Evolutionary conservation across 1,139 yeast genomes (phyloP), one percentile per base, ranked within the genome.

Genomic region (Kazachstania sp.): DNA sequence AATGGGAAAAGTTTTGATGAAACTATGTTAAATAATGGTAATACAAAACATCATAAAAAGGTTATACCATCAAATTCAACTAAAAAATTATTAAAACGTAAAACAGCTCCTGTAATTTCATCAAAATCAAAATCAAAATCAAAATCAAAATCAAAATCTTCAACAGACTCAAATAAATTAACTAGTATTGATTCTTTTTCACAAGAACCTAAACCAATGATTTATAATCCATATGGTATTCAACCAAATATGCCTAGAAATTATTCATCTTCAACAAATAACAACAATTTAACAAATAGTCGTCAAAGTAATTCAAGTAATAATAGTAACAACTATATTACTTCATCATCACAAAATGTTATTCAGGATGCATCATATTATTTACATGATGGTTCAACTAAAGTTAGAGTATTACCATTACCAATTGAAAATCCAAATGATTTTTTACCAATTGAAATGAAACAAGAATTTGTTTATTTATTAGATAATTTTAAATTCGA

Each of bases 341-440:
- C 42, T 20, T 34, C 36, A 28, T 15, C 18, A 5, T 13, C 15
- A 23, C 45, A 38, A 53, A 60, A 63, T 48, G 69, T 68, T 1
- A 47, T 62, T 23, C 30, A n/a, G 7, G 54, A 58, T 51, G 29
- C 57, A 34, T 52, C 60, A 15, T 63, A 61, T 41, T 63, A 60
- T 35, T 47, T 61, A 42, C 58, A 61, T 12, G 63, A 62, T 11
- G 69, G 68, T 18, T 36, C 38, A 16, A 36, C 13, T 11, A 36
- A 19, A 36, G 18, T 36, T 9, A 71, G 81, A 43, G 65, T 79
- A 16, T 66, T 84, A 48, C 75, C 81, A 4, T 72, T 79, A 51
- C 92, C 92, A 0, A 77, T 83, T 28, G 77, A 77, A 18, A 78
- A 79, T 57, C 94, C 94, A 3, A 83, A 84, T 62, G 78, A 76